These are phyloP conservation scores for Capronia epimyces DNA, from an alignment of 2,329 filamentous ascomycete species.

Conservation along the genomic window DNA sequence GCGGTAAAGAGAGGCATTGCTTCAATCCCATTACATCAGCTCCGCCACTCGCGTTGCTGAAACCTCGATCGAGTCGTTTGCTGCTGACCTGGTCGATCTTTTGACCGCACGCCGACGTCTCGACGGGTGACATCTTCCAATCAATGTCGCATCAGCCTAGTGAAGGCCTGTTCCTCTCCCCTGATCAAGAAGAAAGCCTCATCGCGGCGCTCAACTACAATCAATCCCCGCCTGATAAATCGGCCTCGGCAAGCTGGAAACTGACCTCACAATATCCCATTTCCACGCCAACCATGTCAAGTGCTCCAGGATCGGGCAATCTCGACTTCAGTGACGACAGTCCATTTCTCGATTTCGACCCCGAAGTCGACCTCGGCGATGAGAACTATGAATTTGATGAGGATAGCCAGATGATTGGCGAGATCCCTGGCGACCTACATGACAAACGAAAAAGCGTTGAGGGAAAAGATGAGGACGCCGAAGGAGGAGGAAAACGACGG, in stretches of 20 bases:
- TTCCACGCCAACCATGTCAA: slow-evolving; percentile 39
- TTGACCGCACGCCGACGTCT: neutral
- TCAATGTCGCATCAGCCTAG: slow-evolving; percentile 18
- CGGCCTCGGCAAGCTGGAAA: slow-evolving; percentile 1
- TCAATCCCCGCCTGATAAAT: slow-evolving; percentile 31
- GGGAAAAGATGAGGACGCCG: slow-evolving; percentile 54
- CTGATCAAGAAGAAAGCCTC: slow-evolving; percentile 69
- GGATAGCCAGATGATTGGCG: slow-evolving; percentile 65
- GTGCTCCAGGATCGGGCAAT: slow-evolving; percentile 43
- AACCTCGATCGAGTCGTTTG: neutral
- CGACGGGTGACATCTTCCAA: neutral
- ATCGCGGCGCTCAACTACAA: slow-evolving; percentile 73
- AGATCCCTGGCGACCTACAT: slow-evolving; percentile 57
- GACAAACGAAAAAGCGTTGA: slow-evolving; percentile 56
- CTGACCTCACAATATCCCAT: slow-evolving; percentile 32
- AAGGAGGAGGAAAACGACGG: slow-evolving; percentile 65
- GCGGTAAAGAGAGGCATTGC: slow-evolving; percentile 8
- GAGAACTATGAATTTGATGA: slow-evolving; percentile 70
- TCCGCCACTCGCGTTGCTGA: neutral
- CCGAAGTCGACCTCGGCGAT: slow-evolving; percentile 64
- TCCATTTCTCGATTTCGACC: slow-evolving; percentile 77
- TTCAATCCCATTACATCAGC: neutral
- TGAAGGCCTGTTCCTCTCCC: slow-evolving; percentile 60
- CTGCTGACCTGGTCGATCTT: neutral
- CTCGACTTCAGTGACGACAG: slow-evolving; percentile 62